Evolutionary conservation across 2,329 filamentous ascomycete species (phyloP).

Genomic region (Diaporthe sp.): DNA sequence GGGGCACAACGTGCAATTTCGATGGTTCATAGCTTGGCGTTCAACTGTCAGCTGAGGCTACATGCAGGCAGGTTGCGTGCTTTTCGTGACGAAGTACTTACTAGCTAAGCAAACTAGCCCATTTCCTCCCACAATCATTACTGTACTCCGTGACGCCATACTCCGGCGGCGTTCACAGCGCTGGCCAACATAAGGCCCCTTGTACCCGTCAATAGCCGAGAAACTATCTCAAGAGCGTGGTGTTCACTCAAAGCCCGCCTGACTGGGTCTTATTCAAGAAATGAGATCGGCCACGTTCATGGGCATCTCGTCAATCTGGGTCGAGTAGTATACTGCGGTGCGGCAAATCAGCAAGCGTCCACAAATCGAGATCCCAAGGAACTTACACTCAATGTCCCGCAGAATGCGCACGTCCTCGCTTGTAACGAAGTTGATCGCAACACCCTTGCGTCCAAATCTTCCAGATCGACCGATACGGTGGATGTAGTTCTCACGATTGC

Average conservation of each 20-base stretch:
- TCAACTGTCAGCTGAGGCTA: constrained; percentile 7
- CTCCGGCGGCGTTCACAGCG: neutral
- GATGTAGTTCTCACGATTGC: constrained; percentile 99
- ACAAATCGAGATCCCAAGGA: neutral
- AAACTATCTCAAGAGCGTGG: neutral
- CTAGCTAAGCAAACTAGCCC: constrained; percentile 34
- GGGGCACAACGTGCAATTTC: neutral
- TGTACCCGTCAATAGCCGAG: neutral
- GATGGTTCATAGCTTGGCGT: neutral
- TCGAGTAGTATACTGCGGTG: constrained; percentile 88
- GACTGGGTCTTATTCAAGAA: constrained; percentile 58
- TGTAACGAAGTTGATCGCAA: constrained; percentile 99
- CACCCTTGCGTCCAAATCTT: constrained; percentile 99
- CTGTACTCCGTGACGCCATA: constrained; percentile 10
- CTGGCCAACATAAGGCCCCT: neutral
- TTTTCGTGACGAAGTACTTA: constrained; percentile 18
- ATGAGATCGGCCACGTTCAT: constrained; percentile 90
- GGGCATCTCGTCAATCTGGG: constrained; percentile 99
- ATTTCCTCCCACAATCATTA: constrained; percentile 42
- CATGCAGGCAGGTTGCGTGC: neutral
- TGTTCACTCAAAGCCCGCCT: neutral
- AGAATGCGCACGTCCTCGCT: constrained; percentile 99
- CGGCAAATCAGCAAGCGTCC: constrained; percentile 23
- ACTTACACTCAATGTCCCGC: constrained; percentile 92
- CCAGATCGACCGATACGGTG: constrained; percentile 99